Conservation (phyloP, 192 early-diverging fungal species). For the Entomortierella chlamydospora region DNA sequence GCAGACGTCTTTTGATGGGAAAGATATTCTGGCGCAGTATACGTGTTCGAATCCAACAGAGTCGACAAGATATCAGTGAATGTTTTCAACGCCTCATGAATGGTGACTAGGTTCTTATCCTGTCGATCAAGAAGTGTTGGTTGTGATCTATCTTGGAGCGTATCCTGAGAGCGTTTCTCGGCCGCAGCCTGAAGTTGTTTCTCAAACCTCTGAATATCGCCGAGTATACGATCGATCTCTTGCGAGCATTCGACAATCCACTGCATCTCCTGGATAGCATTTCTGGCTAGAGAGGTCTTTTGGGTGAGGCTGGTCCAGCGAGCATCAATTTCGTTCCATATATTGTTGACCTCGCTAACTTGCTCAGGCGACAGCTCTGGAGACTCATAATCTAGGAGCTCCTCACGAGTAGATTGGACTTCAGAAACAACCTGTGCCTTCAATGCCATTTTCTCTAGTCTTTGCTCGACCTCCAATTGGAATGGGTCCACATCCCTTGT, state of each 20-base stretch:
- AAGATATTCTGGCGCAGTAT: slow-evolving; percentile 31
- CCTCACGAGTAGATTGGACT: slow-evolving; percentile 30
- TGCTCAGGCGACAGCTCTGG: slow-evolving; percentile 41
- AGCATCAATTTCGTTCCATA: slow-evolving; percentile 30
- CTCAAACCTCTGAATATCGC: slow-evolving; percentile 36
- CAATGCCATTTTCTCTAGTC: not conserved
- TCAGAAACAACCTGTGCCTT: slow-evolving; percentile 16
- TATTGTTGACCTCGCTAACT: slow-evolving; percentile 25
- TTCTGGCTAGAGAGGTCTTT: slow-evolving; percentile 17
- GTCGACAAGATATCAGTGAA: slow-evolving; percentile 14
- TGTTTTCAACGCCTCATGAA: slow-evolving; percentile 16
- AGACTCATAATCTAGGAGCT: slow-evolving; percentile 36
- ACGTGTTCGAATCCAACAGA: slow-evolving; percentile 18
- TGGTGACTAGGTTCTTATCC: slow-evolving; percentile 31
- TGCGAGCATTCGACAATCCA: slow-evolving; percentile 49
- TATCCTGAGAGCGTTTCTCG: slow-evolving; percentile 38
- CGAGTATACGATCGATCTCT: slow-evolving; percentile 35
- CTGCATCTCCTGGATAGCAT: slow-evolving; percentile 33
- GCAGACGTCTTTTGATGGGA: slow-evolving; percentile 6
- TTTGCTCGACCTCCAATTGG: slow-evolving; percentile 12
- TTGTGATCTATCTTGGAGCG: slow-evolving; percentile 24
- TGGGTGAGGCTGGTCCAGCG: slow-evolving; percentile 15
- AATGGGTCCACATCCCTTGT: slow-evolving; percentile 36
- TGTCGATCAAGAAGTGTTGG: slow-evolving; percentile 24
- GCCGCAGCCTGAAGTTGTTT: slow-evolving; percentile 29